Base-by-base conservation (phyloP, 2,329 filamentous ascomycete species). In the Dactylellina cionopaga region DNA sequence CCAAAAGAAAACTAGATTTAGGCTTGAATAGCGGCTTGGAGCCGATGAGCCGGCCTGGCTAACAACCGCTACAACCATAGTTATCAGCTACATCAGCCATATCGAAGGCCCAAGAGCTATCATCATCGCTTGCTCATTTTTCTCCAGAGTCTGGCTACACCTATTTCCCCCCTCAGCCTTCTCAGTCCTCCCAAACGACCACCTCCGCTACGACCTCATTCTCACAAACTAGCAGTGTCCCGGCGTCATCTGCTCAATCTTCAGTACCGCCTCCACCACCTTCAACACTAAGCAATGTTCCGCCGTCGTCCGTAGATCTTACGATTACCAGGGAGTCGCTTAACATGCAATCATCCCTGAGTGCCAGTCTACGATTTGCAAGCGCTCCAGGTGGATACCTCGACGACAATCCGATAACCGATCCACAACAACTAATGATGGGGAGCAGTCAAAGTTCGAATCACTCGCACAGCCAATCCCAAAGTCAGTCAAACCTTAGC, bases 331-430 rank as follows among this genome's bases (percentile, higher is more conserved):
- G 79, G 79, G 51, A 83, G 79, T 80, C 68, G 80, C 82, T 35
- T 15, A 74, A 35, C 10, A 71, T 31, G 35, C 80, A 82, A 63
- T 76, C 79, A 0, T 80, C 79, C 0, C 78, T 84, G 2, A 81
- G 85, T 69, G 74, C 79, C 3, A 81, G 83, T 11, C 79, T 84
- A 87, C 73, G 80, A 82, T 75, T 82, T 86, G 39, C 85, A 88
- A 75, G 81, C 86, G 79, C 83, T 83, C 74, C 86, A 35, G 85
- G 86, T 51, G 87, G 89, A 74, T 89, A 87, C 77, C 85, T 89
- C 80, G 86, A 90, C 79, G 86, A 89, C 78, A 89, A 88, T 75
- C 87, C 87, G 41, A 89, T 90, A 76, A 89, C 87, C 0, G 88
- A 88, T 51, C 83, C 69, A 22, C 69, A 74, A 22, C 68, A 72